Base-by-base conservation (phyloP, 176 grass and related monocot species). In the Carex myosuroides region DNA sequence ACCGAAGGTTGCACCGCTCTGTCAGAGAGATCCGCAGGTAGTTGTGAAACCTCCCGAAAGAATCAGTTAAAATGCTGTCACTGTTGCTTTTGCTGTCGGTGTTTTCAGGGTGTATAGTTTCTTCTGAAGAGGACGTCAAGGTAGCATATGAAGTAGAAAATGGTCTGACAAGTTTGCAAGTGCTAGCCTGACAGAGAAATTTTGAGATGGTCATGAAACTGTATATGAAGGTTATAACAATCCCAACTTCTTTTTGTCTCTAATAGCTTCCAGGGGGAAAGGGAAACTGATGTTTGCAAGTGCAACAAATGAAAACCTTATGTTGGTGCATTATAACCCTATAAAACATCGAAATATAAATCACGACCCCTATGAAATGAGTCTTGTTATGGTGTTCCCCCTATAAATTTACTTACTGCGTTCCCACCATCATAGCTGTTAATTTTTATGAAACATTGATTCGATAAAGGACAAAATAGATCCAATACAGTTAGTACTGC, bases 21-120 rank as follows among this genome's bases (percentile, higher is more conserved):
- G 91, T 94, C 64, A 94, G 87, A 29, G 94, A 97, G 18, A 97
- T 94, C 48, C 94, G 88, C 65, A 94, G 84, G 85, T 97, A 97
- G 83, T 89, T 91, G 59, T 94, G 94, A 41, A 94, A 94, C 72
- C 94, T 92, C 63, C 91, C 91, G 17, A 97, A 97, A 58, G 94
- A 94, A 90, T 97, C 94, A 21, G 90, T 83, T 59, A 97, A 79
- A 88, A 97, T 94, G 59, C 13, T 76, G 72, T 97, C 86, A 14
- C 13, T 66, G 48, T 63, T 48, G 61, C 30, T 63, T 50, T 82
- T 82, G 16, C 60, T 52, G n/a, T 39, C 22, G 20, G 80, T 62
- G 63, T n/a, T 82, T 66, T 48, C 37, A 9, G 80, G 53, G 67
- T 62, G 80, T 63, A 64, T 2, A 26, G 12, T 82, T 82, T 82